Evolutionary conservation across 2,329 filamentous ascomycete genomes (phyloP).

Genomic region (Aspergillus alliaceus): DNA sequence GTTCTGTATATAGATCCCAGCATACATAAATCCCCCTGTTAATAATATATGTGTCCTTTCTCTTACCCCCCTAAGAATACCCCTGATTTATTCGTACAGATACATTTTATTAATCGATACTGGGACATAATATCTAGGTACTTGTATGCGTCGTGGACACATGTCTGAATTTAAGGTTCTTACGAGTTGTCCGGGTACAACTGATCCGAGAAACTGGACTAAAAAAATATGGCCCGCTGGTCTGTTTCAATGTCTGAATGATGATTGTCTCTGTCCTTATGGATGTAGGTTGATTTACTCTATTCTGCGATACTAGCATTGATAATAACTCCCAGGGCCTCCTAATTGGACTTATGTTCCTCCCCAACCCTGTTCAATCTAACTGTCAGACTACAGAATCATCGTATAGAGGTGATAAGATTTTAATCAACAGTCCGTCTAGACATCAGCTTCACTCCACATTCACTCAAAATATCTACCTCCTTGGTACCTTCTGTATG

Average conservation of each 20-base stretch:
- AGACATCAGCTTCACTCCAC: too few relatives aligned
- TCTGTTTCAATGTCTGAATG: neutral
- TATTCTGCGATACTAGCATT: neutral
- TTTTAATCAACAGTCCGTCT: too few relatives aligned
- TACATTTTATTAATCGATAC: neutral
- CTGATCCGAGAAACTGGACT: neutral
- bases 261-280: neutral
- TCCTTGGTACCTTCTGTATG: too few relatives aligned
- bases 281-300: neutral
- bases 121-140: neutral
- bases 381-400: too few relatives aligned
- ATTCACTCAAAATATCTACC: too few relatives aligned
- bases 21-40: neutral
- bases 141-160: neutral
- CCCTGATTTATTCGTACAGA: neutral
- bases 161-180: neutral
- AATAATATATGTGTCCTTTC: neutral
- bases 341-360: neutral
- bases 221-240: neutral
- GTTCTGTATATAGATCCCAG: neutral
- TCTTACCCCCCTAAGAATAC: neutral
- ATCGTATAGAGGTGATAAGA: too few relatives aligned
- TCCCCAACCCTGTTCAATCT: too few relatives aligned
- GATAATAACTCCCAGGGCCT: neutral
- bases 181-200: neutral